Percentiles rank a stretch among this genome's conserved stretches.
These are phyloP conservation scores for Botrytis porri DNA, from an alignment of 2,329 filamentous ascomycete genomes.

Conservation along the genomic window DNA sequence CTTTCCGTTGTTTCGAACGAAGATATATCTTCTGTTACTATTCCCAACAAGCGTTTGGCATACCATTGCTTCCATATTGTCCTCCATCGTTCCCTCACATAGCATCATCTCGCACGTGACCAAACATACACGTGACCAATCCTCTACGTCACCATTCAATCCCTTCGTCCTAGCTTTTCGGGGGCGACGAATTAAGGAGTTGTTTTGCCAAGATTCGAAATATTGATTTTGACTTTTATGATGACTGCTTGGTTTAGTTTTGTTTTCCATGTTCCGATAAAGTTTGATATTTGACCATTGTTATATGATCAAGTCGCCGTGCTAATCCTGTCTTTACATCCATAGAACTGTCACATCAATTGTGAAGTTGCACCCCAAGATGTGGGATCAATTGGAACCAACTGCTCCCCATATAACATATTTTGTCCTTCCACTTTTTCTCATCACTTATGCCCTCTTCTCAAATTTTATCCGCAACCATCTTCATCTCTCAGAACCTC, in stretches of 20 bases:
- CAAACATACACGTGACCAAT: no score
- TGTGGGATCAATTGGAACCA: conserved; percentile 53
- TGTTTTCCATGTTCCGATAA: background rate
- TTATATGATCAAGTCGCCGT: background rate
- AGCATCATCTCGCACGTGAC: no score
- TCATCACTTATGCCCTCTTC: conserved; percentile 57
- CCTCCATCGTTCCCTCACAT: no score
- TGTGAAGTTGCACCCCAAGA: conserved; percentile 17
- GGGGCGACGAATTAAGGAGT: background rate
- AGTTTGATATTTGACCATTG: background rate
- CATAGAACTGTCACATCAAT: background rate
- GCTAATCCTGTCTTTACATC: background rate
- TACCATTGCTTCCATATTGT: background rate
- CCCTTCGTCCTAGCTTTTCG: background rate
- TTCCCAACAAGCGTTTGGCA: background rate
- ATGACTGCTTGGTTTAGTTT: background rate
- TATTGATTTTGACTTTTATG: background rate
- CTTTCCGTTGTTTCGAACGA: background rate
- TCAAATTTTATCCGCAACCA: conserved; percentile 57
- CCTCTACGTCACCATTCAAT: background rate
- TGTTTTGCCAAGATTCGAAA: background rate
- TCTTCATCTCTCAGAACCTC: conserved; percentile 58
- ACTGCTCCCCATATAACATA: conserved; percentile 57
- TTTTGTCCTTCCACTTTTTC: conserved; percentile 56
- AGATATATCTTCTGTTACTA: background rate